A percentile compares a stretch with the other conserved stretches of the same genome.
Evolutionary conservation across 164 flowering plant species (phyloP).

Genomic region (Sextonia rubra): DNA sequence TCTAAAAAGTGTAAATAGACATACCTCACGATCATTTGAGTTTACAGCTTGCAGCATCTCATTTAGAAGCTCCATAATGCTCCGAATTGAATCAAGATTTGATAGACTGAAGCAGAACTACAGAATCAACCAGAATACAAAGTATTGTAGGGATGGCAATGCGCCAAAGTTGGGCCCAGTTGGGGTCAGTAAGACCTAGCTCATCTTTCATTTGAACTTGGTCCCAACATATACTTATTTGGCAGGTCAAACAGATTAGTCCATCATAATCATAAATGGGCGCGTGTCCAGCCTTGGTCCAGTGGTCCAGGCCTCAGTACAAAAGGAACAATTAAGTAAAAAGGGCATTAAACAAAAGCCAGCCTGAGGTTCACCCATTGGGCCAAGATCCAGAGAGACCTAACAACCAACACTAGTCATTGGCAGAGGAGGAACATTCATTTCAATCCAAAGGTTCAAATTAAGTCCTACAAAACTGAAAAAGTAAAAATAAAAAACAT

Average conservation of each 20-base stretch:
- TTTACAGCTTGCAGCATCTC: slow-evolving; percentile 94
- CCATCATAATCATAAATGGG: neutral
- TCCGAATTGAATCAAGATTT: slow-evolving; percentile 62
- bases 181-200: neutral
- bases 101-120: slow-evolving; percentile 38
- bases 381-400: neutral
- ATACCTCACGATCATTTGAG: slow-evolving; percentile 63
- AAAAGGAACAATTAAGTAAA: neutral
- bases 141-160: neutral
- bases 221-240: neutral
- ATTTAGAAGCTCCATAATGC: slow-evolving; percentile 63
- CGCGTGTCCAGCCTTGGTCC: neutral
- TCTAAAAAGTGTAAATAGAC: neutral
- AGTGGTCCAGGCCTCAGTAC: neutral
- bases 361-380: neutral
- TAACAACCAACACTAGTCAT: too few relatives aligned
- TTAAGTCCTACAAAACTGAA: neutral
- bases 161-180: neutral
- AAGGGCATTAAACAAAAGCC: neutral
- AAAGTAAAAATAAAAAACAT: too few relatives aligned
- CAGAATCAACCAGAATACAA: neutral
- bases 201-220: neutral
- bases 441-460: neutral
- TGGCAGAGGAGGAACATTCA: neutral
- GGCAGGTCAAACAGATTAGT: neutral